phyloP scores from a whole-genome alignment of 106 monocot species.

The Allium cepa region DNA sequence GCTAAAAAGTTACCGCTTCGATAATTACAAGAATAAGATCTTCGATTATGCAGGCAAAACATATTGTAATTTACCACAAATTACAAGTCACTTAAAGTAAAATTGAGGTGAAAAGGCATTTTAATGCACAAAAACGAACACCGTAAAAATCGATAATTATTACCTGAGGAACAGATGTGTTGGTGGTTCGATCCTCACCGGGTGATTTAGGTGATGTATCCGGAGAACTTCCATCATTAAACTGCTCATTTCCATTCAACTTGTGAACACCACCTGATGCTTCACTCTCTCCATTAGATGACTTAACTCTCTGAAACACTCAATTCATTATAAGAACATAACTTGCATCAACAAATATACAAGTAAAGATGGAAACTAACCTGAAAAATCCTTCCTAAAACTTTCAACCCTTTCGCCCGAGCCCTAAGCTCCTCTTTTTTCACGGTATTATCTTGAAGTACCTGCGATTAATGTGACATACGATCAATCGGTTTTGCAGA shows the following conservation, averaged over 20 bases:
- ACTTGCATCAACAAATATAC: no score
- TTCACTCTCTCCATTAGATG: slow-evolving; percentile 29
- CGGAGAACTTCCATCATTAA: slow-evolving; percentile 36
- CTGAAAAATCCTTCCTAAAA: slow-evolving; percentile 94
- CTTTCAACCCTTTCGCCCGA: slow-evolving; percentile 91
- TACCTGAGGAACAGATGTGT: slow-evolving; percentile 39
- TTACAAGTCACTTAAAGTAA: no score
- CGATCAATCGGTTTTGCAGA: background rate
- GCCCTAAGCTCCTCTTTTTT: slow-evolving; percentile 88
- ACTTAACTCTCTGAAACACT: slow-evolving; percentile 36
- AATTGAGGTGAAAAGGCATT: no score
- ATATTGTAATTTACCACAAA: no score
- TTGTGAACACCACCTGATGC: slow-evolving; percentile 26
- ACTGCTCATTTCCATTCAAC: slow-evolving; percentile 28
- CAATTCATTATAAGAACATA: no score
- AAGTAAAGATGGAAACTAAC: slow-evolving; percentile 14
- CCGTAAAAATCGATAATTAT: no score
- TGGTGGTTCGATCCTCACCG: slow-evolving; percentile 19
- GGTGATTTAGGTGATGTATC: slow-evolving; percentile 55
- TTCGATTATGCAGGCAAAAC: no score
- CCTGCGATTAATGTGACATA: slow-evolving; percentile 23
- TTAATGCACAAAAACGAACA: no score
- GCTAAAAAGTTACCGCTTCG: no score
- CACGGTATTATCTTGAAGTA: slow-evolving; percentile 69
- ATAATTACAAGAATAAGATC: no score